Conservation (phyloP, 805 yeast species). For the Cyberlindnera xylosilytica region DNA sequence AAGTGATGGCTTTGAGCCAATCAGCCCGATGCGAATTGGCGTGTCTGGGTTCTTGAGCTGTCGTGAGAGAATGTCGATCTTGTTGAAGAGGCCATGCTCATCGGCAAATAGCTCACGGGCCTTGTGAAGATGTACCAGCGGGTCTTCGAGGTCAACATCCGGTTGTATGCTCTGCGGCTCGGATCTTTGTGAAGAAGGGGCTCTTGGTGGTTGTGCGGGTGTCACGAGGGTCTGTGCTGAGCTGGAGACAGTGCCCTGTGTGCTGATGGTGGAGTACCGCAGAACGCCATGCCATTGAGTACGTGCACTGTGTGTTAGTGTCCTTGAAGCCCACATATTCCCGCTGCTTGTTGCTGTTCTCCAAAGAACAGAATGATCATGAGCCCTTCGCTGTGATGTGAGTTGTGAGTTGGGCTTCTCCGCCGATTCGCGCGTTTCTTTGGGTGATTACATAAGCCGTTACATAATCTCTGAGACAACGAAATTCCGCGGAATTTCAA, state of each 20-base stretch:
- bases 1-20: slow-evolving; percentile 23
- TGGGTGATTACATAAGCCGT: too few relatives aligned
- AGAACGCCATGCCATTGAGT: slow-evolving; percentile 2
- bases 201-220: background rate
- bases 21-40: slow-evolving; percentile 30
- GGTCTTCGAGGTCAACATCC: slow-evolving; percentile 10
- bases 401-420: too few relatives aligned
- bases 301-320: background rate
- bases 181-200: background rate
- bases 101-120: slow-evolving; percentile 23
- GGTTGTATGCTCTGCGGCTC: background rate
- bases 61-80: slow-evolving; percentile 23
- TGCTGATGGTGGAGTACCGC: slow-evolving; percentile 7
- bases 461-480: too few relatives aligned
- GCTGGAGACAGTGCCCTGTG: slow-evolving; percentile 7
- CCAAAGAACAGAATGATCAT: too few relatives aligned
- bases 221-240: background rate
- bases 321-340: background rate
- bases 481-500: too few relatives aligned
- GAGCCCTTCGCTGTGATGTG: too few relatives aligned
- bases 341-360: background rate
- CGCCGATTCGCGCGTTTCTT: too few relatives aligned
- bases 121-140: slow-evolving; percentile 12
- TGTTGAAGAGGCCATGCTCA: slow-evolving; percentile 24
- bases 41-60: slow-evolving; percentile 13